Evolutionary conservation across 306 rosid genomes (phyloP), one percentile per base, ranked within the genome.

Genomic region (Pyrus bretschneideri): DNA sequence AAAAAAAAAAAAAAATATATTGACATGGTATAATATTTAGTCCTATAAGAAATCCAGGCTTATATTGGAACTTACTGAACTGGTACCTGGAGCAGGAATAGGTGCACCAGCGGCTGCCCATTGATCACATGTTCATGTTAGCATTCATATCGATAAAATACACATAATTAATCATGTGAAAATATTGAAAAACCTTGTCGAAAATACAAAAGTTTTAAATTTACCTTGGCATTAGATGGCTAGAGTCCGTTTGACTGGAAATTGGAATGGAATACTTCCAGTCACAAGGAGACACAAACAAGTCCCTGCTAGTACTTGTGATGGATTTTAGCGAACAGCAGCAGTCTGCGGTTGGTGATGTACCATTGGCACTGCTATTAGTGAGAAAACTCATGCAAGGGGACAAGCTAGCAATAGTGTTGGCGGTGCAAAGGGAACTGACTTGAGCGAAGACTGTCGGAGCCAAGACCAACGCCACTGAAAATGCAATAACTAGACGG

Each of bases 151-250:
- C 8, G 33, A 1, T 11, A 55, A 19, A 69, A n/a, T 29, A 23
- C 18, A 30, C 68, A 75, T 11, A 59, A 60, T 6, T 45, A 45
- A 45, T 45, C 59, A 35, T n/a, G 14, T 31, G 15, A 57, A 12
- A 45, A 54, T 54, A 22, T 7, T 42, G 30, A 42, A 66, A 42
- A 67, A 25, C 30, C 33, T n/a, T n/a, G 30, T 40, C 51, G 1
- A 45, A 45, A 45, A 11, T 11, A 12, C 51, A 0, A 45, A 45
- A 45, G 51, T 45, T 44, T 44, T 25, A 46, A 18, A 6, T 38
- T n/a, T 54, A 85, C 88, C 83, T 77, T 78, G 62, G 85, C 89
- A 92, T 75, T 89, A 95, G 76, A 91, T 72, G 78, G 92, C 98
- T 21, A 89, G 69, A 3, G 95, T 70, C 44, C 90, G 75, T 46